Evolutionary conservation across 257 asterid genomes (phyloP).

Genomic region (Linaria vulgaris): DNA sequence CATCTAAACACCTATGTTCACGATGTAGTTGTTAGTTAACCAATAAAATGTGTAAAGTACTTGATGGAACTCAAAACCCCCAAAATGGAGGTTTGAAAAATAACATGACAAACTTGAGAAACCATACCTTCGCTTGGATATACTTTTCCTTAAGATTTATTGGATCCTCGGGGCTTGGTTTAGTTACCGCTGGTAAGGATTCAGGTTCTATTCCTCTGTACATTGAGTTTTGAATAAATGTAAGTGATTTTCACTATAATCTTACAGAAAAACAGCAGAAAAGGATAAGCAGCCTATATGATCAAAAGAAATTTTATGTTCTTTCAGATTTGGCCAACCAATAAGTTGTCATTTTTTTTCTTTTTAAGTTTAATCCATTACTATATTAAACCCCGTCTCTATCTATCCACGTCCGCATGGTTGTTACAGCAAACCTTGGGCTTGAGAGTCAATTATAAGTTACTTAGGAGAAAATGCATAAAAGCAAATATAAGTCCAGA

Average conservation of each 20-base stretch:
- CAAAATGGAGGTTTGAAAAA: conserved; percentile 4
- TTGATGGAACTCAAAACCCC: conserved; percentile 8
- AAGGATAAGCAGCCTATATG: conserved; percentile 8
- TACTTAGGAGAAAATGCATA: not conserved
- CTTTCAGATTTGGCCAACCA: not conserved
- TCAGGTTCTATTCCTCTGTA: conserved; percentile 42
- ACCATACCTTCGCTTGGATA: conserved; percentile 82
- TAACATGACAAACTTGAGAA: conserved; percentile 18
- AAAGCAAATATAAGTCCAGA: not conserved
- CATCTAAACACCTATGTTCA: not conserved
- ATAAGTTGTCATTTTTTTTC: not conserved
- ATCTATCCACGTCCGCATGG: not conserved
- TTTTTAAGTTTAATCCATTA: not conserved
- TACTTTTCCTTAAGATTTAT: conserved; percentile 69
- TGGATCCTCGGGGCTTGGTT: conserved; percentile 71
- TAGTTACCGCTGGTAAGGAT: conserved; percentile 43
- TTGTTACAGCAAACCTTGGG: not conserved
- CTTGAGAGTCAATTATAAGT: not conserved
- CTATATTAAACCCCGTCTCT: not conserved
- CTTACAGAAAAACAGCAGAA: conserved; percentile 1
- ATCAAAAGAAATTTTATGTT: not conserved
- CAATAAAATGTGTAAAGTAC: not conserved
- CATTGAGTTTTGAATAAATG: conserved; percentile 3
- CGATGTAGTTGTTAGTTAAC: not conserved
- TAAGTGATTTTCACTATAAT: too few relatives aligned